phyloP scores from a whole-genome alignment of 345 rosid species.

The Lumnitzera littorea region DNA sequence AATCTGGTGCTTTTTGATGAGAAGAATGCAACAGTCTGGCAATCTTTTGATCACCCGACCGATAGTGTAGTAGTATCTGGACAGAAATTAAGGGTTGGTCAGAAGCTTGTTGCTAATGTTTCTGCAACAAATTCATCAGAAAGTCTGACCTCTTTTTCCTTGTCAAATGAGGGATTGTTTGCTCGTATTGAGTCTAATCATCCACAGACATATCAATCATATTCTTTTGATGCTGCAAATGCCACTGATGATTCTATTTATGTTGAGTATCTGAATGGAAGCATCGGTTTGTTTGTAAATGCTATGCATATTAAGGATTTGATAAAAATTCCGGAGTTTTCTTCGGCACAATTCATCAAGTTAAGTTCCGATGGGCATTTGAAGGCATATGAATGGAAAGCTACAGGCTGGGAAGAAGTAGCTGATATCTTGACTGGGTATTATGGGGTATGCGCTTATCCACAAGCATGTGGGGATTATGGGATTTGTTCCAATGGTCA shows the following conservation, averaged over 20 bases:
- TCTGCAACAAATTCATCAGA: constrained; percentile 7
- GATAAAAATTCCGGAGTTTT: no score
- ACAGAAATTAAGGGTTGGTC: constrained; percentile 7
- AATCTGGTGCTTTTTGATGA: constrained; percentile 12
- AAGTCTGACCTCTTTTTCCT: constrained; percentile 11
- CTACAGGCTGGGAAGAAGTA: not conserved
- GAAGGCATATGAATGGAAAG: constrained; percentile 2
- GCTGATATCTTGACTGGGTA: constrained; percentile 3
- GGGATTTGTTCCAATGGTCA: constrained; percentile 14
- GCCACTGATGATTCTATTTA: not conserved
- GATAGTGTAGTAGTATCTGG: constrained; percentile 12
- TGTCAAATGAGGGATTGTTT: constrained; percentile 1
- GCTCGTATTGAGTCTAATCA: constrained; percentile 12
- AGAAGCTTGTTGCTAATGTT: constrained; percentile 13
- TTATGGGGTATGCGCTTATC: constrained; percentile 9
- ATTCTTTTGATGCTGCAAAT: constrained; percentile 3
- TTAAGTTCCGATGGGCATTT: no score
- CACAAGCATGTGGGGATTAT: constrained; percentile 12
- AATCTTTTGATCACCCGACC: constrained; percentile 16
- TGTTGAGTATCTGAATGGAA: no score
- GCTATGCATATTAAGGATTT: not conserved
- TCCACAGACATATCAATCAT: constrained; percentile 4
- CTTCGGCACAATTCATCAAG: no score
- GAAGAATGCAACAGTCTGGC: constrained; percentile 11
- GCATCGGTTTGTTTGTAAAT: no score